Evolutionary conservation across 1,284 basidiomycete species (phyloP).

Genomic region (Cryptococcus sp.): DNA sequence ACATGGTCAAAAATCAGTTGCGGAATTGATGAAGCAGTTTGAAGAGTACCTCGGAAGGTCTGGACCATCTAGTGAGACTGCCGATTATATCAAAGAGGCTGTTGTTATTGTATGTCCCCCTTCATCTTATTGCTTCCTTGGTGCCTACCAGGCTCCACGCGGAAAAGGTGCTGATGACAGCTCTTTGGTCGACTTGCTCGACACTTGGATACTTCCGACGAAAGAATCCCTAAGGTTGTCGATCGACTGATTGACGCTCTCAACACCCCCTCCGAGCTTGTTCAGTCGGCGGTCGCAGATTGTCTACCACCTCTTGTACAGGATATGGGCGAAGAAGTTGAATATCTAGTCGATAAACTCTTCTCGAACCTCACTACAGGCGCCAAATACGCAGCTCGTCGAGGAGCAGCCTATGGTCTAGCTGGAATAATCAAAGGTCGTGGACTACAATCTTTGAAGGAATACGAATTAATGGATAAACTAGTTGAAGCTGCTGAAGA

Average conservation of each 20-base stretch:
- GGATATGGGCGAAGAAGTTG: slow-evolving; percentile 62
- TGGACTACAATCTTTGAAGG: slow-evolving; percentile 79
- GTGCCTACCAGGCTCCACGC: neutral
- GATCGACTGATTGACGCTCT: slow-evolving; percentile 86
- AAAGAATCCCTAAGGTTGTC: slow-evolving; percentile 76
- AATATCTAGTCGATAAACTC: slow-evolving; percentile 68
- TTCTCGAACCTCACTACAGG: slow-evolving; percentile 71
- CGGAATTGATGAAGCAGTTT: slow-evolving; percentile 76
- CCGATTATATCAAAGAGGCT: slow-evolving; percentile 88
- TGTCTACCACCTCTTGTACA: slow-evolving; percentile 84
- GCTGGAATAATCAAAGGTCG: slow-evolving; percentile 88
- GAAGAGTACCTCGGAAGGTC: slow-evolving; percentile 71
- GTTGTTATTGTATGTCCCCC: slow-evolving; percentile 63
- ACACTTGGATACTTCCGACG: slow-evolving; percentile 73
- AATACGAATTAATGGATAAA: slow-evolving; percentile 71
- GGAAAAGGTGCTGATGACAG: slow-evolving; percentile 10
- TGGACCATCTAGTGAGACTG: slow-evolving; percentile 62
- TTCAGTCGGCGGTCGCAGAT: slow-evolving; percentile 94
- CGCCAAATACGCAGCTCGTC: slow-evolving; percentile 82
- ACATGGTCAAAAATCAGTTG: slow-evolving; percentile 70
- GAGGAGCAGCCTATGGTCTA: slow-evolving; percentile 94
- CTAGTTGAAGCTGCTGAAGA: slow-evolving; percentile 78
- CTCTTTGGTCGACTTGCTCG: slow-evolving; percentile 89
- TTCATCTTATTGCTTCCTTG: too few species aligned
- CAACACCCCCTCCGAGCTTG: slow-evolving; percentile 91